phyloP scores from a whole-genome alignment of 345 rosid genomes.

The Brassica juncea region DNA sequence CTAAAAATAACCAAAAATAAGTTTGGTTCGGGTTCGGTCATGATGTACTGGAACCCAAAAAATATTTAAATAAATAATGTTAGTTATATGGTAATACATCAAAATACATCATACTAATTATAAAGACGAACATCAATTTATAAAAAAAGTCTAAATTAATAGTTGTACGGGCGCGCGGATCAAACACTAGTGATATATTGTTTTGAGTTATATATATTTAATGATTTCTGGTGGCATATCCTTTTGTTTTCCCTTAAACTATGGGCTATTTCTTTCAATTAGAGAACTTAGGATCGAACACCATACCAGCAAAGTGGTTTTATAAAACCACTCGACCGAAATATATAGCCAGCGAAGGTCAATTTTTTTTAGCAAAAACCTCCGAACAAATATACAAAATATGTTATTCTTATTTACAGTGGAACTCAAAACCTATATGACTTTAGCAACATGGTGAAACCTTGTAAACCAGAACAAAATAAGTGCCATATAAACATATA shows the following conservation, averaged over 20 bases:
- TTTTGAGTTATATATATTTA: too few relatives aligned
- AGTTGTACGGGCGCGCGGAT: too few relatives aligned
- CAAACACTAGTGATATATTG: too few relatives aligned
- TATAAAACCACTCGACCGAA: not conserved
- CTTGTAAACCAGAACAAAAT: conserved; percentile 22
- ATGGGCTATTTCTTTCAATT: not conserved
- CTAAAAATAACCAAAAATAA: too few relatives aligned
- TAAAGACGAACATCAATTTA: too few relatives aligned
- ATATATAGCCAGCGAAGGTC: not conserved
- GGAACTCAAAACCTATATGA: conserved; percentile 26
- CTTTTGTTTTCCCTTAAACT: not conserved
- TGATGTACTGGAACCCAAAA: too few relatives aligned
- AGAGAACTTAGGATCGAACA: not conserved
- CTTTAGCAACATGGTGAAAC: conserved; percentile 14
- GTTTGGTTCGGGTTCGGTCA: too few relatives aligned
- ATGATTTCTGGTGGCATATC: too few relatives aligned
- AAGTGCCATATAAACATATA: conserved; percentile 30
- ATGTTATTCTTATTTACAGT: conserved; percentile 34
- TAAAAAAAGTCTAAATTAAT: too few relatives aligned
- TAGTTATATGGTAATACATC: too few relatives aligned
- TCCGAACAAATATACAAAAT: not conserved
- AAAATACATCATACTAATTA: too few relatives aligned
- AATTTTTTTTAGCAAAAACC: not conserved
- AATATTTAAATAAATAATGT: too few relatives aligned
- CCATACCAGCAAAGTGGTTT: conserved; percentile 1